A percentile compares a stretch with the other conserved stretches of the same genome.
phyloP scores from a whole-genome alignment of 192 early-diverging fungal genomes.

The Chytriomyces sp. region DNA sequence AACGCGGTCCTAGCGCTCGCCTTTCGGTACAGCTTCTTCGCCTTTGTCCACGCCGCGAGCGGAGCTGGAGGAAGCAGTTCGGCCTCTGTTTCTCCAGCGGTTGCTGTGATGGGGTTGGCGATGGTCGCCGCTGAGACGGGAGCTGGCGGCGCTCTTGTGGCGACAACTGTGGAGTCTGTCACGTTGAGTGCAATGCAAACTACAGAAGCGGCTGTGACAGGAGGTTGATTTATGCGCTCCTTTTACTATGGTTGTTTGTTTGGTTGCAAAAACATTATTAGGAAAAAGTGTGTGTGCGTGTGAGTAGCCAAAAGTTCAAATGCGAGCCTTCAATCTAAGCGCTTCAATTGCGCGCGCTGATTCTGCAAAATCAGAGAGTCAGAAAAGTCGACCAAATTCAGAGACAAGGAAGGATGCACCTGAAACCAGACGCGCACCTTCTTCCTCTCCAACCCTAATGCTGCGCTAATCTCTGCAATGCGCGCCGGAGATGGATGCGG shows the following conservation, averaged over 20 bases:
- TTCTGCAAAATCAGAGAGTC: neutral
- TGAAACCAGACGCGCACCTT: too few species aligned
- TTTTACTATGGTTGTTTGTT: neutral
- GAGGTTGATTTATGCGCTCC: too few species aligned
- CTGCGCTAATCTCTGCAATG: neutral
- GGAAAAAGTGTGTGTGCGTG: neutral
- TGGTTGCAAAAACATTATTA: neutral
- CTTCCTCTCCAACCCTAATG: neutral
- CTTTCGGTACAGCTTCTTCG: conserved; percentile 87
- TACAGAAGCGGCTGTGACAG: too few species aligned
- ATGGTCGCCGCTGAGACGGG: neutral
- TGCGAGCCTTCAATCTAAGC: neutral
- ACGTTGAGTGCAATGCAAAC: too few species aligned
- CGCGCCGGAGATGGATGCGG: neutral
- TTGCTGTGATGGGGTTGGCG: neutral
- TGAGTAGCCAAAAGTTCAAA: neutral
- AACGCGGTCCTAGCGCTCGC: conserved; percentile 54
- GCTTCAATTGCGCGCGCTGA: neutral
- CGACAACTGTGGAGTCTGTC: neutral
- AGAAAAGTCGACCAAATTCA: too few species aligned
- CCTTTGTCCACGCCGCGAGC: conserved; percentile 37
- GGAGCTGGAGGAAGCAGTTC: neutral
- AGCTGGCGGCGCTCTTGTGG: neutral
- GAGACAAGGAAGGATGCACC: too few species aligned
- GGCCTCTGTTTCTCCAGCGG: neutral